Base-by-base conservation (phyloP, 1,139 yeast genomes). In the Candida tropicalis region DNA sequence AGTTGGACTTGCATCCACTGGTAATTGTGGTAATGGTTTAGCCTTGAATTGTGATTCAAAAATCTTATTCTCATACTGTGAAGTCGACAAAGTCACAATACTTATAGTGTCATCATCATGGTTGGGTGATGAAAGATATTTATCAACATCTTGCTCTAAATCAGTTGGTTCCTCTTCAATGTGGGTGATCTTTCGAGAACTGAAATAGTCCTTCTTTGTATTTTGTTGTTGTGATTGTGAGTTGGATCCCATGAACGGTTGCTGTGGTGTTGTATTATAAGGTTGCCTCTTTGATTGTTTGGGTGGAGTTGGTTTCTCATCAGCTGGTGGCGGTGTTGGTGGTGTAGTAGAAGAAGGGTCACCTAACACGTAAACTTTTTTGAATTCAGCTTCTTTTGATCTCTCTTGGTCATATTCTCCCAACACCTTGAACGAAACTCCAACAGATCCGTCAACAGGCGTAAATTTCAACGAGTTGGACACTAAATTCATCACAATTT, bases 391-490 rank as follows among this genome's bases (percentile, higher is more conserved):
- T 2, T 45, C 70, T 51, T 75, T 55, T 2, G 76, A 68, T 29
- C 57, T 57, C 17, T 54, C 63, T n/a, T 52, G 73, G 55, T 87
- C 95, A 57, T 85, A 85, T 57, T 82, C 87, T 17, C 95, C 95
- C 22, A 84, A 50, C n/a, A 85, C 63, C 50, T 74, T 77, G 49
- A 88, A 77, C 0, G 76, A 61, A 2, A 90, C 93, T 23, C 77
- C 76, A 12, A 93, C 95, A 12, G 78, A 74, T 2, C 97, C 97
- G 50, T 88, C 89, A 15, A 81, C 83, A 0, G 96, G 96, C 0
- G 97, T 90, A 56, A 91, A 91, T 57, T 91, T 91, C 50, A 91
- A 66, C 89, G 50, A 41, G 35, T 46, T 46, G 4, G 50, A 46
- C 2, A 46, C 50, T 16, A 46, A 41, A 55, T 91, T 91, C 87